A percentile compares a stretch with the other conserved stretches of the same genome.
Evolutionary conservation across 352 stramenopile genomes (phyloP).

Genomic region (Phytopythium boreale): DNA sequence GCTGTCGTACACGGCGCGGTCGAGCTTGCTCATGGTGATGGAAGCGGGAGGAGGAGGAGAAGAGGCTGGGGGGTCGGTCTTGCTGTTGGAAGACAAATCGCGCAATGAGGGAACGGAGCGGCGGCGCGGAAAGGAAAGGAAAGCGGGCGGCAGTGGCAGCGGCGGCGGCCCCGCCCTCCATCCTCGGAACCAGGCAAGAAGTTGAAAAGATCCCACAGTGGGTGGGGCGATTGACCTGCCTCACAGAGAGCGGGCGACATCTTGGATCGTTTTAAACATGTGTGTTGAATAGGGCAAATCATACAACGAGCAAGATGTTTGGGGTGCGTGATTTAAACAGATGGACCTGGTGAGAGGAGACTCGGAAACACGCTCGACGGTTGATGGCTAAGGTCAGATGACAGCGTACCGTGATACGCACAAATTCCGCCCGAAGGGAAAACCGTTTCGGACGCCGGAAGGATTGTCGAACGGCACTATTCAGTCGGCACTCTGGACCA

Average conservation of each 20-base stretch:
- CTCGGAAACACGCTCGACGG: not conserved
- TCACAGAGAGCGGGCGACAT: not conserved
- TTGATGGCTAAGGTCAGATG: not conserved
- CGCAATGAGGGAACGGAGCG: conserved; percentile 60
- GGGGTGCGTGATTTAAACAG: not conserved
- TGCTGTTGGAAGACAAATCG: conserved; percentile 29
- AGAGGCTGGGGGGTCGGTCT: conserved; percentile 9
- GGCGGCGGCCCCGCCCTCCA: not conserved
- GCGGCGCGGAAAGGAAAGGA: not conserved
- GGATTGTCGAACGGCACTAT: too few species aligned
- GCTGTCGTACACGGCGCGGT: conserved; percentile 73
- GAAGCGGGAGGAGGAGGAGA: conserved; percentile 2
- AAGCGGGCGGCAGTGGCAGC: not conserved
- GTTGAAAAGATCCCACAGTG: not conserved
- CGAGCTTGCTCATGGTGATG: conserved; percentile 74
- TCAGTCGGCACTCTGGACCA: too few species aligned
- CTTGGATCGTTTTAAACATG: not conserved
- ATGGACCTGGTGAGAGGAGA: not conserved
- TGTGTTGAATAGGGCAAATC: not conserved
- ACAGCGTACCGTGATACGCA: not conserved
- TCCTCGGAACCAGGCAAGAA: not conserved
- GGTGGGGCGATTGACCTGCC: conserved; percentile 1
- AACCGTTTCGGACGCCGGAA: too few species aligned
- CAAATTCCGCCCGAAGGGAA: not conserved
- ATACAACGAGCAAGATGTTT: not conserved